These are phyloP conservation scores for Rutidosis leptorrhynchoides DNA, from an alignment of 129 eudicot species.

Conservation along the genomic window DNA sequence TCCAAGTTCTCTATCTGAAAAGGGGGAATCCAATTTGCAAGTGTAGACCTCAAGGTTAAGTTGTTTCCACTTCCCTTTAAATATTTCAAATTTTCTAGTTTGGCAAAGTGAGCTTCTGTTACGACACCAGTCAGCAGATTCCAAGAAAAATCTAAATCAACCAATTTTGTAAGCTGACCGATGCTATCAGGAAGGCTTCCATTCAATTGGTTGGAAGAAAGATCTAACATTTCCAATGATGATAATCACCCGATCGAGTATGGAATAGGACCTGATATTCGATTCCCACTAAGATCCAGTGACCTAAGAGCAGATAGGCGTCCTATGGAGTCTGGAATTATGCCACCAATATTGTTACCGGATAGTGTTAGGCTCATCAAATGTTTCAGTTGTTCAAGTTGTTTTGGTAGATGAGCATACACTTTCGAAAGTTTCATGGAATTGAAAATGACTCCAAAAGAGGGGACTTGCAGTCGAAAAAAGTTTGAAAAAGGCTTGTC, in stretches of 20 bases:
- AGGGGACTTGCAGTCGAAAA: slow-evolving; percentile 20
- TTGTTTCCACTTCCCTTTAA: slow-evolving; percentile 16
- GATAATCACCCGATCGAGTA: slow-evolving; percentile 13
- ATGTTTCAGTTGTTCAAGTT: slow-evolving; percentile 2
- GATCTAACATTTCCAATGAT: slow-evolving; percentile 18
- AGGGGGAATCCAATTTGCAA: slow-evolving; percentile 17
- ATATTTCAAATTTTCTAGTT: slow-evolving; percentile 8
- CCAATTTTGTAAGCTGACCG: slow-evolving; percentile 27
- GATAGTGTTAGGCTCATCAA: background rate
- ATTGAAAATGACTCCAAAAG: slow-evolving; percentile 16
- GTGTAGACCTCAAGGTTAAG: slow-evolving; percentile 10
- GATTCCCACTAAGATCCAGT: background rate
- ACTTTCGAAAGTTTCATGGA: background rate
- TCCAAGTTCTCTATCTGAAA: background rate
- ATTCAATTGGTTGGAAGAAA: background rate
- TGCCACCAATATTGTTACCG: background rate
- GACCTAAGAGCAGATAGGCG: background rate
- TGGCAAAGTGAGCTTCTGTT: slow-evolving; percentile 11
- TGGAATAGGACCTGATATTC: slow-evolving; percentile 22
- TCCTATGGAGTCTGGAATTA: slow-evolving; percentile 4
- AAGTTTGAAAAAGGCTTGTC: background rate
- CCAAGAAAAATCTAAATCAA: background rate
- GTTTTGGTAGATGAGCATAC: slow-evolving; percentile 15
- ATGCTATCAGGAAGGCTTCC: slow-evolving; percentile 13
- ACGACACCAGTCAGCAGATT: slow-evolving; percentile 24